Percentiles rank a stretch among this genome's conserved stretches.
Conservation (phyloP, 1,284 basidiomycete species). For the Austroboletus novae-zelandiae region DNA sequence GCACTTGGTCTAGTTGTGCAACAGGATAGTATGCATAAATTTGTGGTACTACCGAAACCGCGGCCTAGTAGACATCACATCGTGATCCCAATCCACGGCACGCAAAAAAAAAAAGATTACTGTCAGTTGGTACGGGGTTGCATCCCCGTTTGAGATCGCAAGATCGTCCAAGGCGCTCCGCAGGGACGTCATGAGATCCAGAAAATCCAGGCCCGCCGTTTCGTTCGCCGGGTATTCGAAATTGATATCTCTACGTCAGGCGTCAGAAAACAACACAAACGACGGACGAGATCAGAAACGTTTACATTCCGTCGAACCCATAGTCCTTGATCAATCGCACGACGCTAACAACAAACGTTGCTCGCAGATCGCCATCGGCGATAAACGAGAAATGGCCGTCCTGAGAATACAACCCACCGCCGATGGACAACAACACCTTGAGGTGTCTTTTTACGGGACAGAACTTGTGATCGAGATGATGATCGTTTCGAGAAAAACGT, state of each 20-base stretch:
- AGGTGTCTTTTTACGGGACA: constrained; percentile 51
- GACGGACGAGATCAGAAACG: constrained; percentile 19
- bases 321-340: constrained; percentile 81
- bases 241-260: constrained; percentile 57
- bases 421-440: constrained; percentile 76
- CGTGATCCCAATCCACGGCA: background rate
- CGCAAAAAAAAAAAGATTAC: constrained; percentile 21
- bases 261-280: background rate
- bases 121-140: constrained; percentile 56
- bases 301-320: constrained; percentile 81
- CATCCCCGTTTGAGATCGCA: constrained; percentile 55
- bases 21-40: constrained; percentile 70
- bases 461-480: background rate
- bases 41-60: constrained; percentile 61
- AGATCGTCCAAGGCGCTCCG: constrained; percentile 55
- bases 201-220: constrained; percentile 56
- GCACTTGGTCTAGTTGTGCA: constrained; percentile 68
- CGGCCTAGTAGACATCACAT: constrained; percentile 24
- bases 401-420: constrained; percentile 75
- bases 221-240: constrained; percentile 60
- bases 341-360: constrained; percentile 69
- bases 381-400: constrained; percentile 65
- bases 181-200: constrained; percentile 55
- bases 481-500: background rate
- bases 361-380: constrained; percentile 50